These are phyloP conservation scores for Eutrema heterophyllum DNA, from an alignment of 345 rosid genomes.

Conservation along the genomic window DNA sequence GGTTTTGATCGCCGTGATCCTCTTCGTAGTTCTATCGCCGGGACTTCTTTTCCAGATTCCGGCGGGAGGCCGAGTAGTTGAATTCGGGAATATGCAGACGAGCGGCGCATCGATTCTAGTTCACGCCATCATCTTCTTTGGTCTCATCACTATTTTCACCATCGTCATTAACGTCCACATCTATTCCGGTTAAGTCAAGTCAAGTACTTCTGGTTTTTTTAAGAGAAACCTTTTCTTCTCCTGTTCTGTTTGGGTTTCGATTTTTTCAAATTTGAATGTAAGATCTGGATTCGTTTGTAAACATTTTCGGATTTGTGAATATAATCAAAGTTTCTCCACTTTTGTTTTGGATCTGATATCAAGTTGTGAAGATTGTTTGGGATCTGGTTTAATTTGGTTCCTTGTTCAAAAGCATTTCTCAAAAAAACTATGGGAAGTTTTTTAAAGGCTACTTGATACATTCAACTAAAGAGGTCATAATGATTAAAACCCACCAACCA, in stretches of 20 bases:
- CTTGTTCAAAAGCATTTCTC: too few species aligned
- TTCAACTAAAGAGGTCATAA: neutral
- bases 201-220: neutral
- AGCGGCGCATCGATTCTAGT: conserved; percentile 49
- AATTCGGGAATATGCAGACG: conserved; percentile 55
- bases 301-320: conserved; percentile 11
- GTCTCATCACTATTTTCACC: conserved; percentile 53
- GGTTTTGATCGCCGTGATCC: conserved; percentile 45
- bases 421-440: neutral
- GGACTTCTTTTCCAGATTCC: conserved; percentile 57
- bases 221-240: neutral
- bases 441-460: neutral
- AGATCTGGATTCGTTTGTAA: conserved; percentile 4
- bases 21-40: conserved; percentile 48
- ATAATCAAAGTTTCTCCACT: neutral
- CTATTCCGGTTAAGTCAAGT: conserved; percentile 32
- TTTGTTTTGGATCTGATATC: neutral
- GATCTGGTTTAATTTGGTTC: conserved; percentile 3
- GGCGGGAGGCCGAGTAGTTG: conserved; percentile 40
- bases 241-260: neutral
- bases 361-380: neutral
- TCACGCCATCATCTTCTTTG: conserved; percentile 47
- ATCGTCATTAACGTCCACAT: conserved; percentile 52
- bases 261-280: neutral
- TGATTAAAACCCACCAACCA: neutral